These are phyloP conservation scores for Apiospora koreana DNA, from an alignment of 2,329 filamentous ascomycete species.

Conservation along the genomic window DNA sequence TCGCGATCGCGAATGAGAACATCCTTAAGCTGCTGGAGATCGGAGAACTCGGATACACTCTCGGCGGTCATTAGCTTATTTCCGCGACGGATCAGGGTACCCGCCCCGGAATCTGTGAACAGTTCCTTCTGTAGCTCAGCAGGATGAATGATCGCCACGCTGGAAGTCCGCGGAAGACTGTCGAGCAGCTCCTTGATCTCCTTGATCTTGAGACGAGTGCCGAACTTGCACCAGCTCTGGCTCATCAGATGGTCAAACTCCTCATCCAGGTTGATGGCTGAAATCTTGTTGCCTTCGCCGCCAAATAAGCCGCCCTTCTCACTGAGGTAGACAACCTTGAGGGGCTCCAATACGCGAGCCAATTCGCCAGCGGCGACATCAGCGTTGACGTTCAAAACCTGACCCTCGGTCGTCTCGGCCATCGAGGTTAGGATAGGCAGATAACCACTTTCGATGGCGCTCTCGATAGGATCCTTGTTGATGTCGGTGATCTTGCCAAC, in stretches of 20 bases:
- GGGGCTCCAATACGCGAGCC: conserved; percentile 81
- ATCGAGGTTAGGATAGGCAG: conserved; percentile 94
- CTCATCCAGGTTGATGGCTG: conserved; percentile 94
- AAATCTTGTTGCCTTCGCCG: conserved; percentile 91
- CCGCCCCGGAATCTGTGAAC: conserved; percentile 93
- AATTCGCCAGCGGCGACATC: conserved; percentile 95
- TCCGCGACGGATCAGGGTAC: conserved; percentile 87
- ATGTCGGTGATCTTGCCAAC: conserved; percentile 95
- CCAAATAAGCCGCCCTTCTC: conserved; percentile 97
- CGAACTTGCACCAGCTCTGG: conserved; percentile 93
- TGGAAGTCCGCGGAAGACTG: conserved; percentile 85
- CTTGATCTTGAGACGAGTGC: conserved; percentile 94
- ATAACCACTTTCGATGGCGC: conserved; percentile 86
- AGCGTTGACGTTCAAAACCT: conserved; percentile 95
- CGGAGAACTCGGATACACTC: conserved; percentile 72
- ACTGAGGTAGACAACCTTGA: conserved; percentile 98
- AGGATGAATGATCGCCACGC: conserved; percentile 96
- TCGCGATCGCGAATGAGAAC: conserved; percentile 81
- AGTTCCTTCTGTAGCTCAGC: conserved; percentile 94
- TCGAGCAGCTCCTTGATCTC: conserved; percentile 94
- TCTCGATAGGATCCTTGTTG: conserved; percentile 86
- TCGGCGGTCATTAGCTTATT: conserved; percentile 81
- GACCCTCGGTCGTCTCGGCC: conserved; percentile 89
- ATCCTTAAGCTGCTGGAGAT: conserved; percentile 76
- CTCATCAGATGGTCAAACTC: conserved; percentile 93